Evolutionary conservation across 1,139 yeast genomes (phyloP).

Genomic region (Zygosaccharomyces sapae): DNA sequence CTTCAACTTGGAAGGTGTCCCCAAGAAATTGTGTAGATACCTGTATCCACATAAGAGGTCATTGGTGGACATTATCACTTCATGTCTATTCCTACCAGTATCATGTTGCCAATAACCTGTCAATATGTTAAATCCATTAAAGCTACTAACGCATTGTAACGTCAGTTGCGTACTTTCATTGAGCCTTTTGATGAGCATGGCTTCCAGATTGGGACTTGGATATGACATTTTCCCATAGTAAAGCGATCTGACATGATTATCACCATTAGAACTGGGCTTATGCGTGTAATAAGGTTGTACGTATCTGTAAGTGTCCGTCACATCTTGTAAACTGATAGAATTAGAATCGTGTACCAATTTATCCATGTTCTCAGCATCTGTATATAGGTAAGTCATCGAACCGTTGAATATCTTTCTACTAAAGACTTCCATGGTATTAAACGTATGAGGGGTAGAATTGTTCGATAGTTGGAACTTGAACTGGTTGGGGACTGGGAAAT

Average conservation of each 20-base stretch:
- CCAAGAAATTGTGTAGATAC: slow-evolving; percentile 66
- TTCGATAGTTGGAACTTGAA: slow-evolving; percentile 65
- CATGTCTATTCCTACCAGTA: slow-evolving; percentile 63
- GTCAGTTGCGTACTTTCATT: slow-evolving; percentile 54
- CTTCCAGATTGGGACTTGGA: slow-evolving; percentile 85
- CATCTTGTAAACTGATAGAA: slow-evolving; percentile 59
- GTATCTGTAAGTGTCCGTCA: slow-evolving; percentile 66
- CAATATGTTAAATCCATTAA: slow-evolving; percentile 51
- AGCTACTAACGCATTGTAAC: slow-evolving; percentile 71
- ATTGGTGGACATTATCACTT: slow-evolving; percentile 79
- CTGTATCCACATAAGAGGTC: slow-evolving; percentile 85
- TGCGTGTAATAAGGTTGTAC: slow-evolving; percentile 45
- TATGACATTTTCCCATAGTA: slow-evolving; percentile 83
- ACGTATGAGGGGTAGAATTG: slow-evolving; percentile 65
- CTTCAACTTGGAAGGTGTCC: slow-evolving; percentile 38
- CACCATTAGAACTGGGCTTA: slow-evolving; percentile 8
- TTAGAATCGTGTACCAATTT: slow-evolving; percentile 49
- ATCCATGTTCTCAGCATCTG: slow-evolving; percentile 52
- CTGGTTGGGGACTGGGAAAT: slow-evolving; percentile 72
- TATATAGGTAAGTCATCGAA: slow-evolving; percentile 74
- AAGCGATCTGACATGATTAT: slow-evolving; percentile 35
- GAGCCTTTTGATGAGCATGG: slow-evolving; percentile 72
- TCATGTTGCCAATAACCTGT: slow-evolving; percentile 72
- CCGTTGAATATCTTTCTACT: slow-evolving; percentile 72
- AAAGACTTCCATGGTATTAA: slow-evolving; percentile 69